These are phyloP conservation scores for Tetrapyrgos nigripes DNA, from an alignment of 1,284 basidiomycete species.

Conservation along the genomic window DNA sequence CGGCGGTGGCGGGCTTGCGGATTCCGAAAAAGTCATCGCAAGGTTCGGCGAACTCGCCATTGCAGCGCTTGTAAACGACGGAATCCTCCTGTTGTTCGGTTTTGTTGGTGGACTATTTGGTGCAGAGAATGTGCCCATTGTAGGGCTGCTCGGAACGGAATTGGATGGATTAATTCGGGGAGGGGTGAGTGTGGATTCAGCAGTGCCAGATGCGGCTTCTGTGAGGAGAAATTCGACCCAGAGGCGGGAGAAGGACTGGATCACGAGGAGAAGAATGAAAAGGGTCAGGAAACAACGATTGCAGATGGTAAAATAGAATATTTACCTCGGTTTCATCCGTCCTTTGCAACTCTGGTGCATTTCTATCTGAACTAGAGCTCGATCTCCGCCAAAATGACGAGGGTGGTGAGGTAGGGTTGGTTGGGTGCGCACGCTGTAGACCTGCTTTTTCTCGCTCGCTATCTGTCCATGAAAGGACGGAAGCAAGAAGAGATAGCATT, in stretches of 20 bases:
- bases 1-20: background rate
- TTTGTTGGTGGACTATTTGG: conserved; percentile 29
- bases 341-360: conserved; percentile 68
- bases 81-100: conserved; percentile 47
- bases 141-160: conserved; percentile 61
- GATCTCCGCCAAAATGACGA: conserved; percentile 63
- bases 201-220: conserved; percentile 74
- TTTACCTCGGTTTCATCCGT: conserved; percentile 80
- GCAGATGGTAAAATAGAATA: conserved; percentile 5
- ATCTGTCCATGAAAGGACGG: conserved; percentile 92
- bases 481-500: conserved; percentile 89
- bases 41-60: conserved; percentile 62
- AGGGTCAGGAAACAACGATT: background rate
- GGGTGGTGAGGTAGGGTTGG: conserved; percentile 28
- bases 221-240: conserved; percentile 97
- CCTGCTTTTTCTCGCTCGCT: conserved; percentile 91
- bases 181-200: conserved; percentile 38
- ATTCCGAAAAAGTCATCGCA: conserved; percentile 38
- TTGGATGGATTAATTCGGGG: conserved; percentile 42
- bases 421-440: conserved; percentile 63
- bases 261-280: background rate
- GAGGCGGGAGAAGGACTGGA: conserved; percentile 90
- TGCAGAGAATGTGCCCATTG: conserved; percentile 40
- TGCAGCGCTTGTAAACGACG: conserved; percentile 50
- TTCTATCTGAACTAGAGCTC: conserved; percentile 43